These are phyloP conservation scores for Immersiporthe knoxdaviesiana DNA, from an alignment of 2,329 filamentous ascomycete genomes.

Conservation along the genomic window DNA sequence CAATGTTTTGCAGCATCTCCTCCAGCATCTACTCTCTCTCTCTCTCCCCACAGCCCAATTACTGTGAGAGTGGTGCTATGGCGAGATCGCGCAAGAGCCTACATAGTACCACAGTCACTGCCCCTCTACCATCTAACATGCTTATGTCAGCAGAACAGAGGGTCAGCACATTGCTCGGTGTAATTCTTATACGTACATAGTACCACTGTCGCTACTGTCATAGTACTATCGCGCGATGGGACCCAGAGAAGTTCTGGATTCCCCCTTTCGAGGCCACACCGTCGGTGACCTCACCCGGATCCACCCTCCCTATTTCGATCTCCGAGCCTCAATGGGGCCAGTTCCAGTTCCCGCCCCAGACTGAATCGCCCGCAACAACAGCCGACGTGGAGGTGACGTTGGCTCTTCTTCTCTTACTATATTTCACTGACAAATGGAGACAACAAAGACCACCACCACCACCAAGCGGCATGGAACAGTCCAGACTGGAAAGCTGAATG, in stretches of 20 bases:
- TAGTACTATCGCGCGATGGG: background rate
- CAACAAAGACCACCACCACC: background rate
- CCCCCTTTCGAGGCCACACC: constrained; percentile 4
- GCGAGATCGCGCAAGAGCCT: too few species aligned
- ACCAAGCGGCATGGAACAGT: background rate
- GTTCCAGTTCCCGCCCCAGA: background rate
- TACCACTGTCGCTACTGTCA: background rate
- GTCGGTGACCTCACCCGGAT: constrained; percentile 9
- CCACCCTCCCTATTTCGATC: constrained; percentile 10
- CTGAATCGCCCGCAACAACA: background rate
- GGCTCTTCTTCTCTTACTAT: too few species aligned
- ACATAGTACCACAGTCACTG: background rate
- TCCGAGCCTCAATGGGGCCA: constrained; percentile 5
- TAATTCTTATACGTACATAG: background rate
- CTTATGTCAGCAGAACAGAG: background rate
- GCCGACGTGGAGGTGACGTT: constrained; percentile 15
- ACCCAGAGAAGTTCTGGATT: constrained; percentile 6
- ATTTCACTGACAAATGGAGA: constrained; percentile 9
- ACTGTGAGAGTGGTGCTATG: too few species aligned
- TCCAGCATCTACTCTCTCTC: background rate
- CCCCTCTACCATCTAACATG: background rate
- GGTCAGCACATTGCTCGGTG: background rate
- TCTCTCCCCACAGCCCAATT: too few species aligned
- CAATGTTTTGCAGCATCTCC: background rate
- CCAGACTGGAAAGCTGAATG: background rate